Evolutionary conservation across 257 asterid species (phyloP).

Genomic region (Penstemon eatonii): DNA sequence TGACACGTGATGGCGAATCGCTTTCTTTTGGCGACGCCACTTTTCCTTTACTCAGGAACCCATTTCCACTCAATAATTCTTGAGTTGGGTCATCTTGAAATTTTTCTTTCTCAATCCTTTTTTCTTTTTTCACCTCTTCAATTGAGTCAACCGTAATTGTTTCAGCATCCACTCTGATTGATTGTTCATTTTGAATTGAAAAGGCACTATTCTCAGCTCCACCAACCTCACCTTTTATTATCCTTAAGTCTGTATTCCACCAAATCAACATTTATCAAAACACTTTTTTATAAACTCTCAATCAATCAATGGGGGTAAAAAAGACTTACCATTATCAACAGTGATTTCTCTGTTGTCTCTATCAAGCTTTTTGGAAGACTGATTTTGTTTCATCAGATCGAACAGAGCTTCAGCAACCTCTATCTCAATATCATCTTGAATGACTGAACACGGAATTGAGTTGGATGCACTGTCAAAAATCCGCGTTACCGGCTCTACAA

Average conservation of each 20-base stretch:
- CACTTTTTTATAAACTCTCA: neutral
- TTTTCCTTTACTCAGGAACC: constrained; percentile 39
- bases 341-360: constrained; percentile 30
- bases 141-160: constrained; percentile 34
- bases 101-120: constrained; percentile 41
- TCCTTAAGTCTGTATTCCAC: constrained; percentile 45
- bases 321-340: constrained; percentile 32
- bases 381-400: constrained; percentile 66
- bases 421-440: constrained; percentile 60
- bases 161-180: constrained; percentile 34
- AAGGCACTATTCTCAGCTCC: constrained; percentile 37
- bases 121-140: constrained; percentile 32
- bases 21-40: constrained; percentile 48
- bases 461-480: constrained; percentile 21
- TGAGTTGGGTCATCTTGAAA: constrained; percentile 37
- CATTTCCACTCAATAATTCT: constrained; percentile 38
- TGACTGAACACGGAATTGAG: constrained; percentile 32
- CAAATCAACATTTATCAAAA: constrained; percentile 37
- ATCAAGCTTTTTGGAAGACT: constrained; percentile 33
- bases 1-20: constrained; percentile 49
- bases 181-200: constrained; percentile 36
- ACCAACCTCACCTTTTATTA: constrained; percentile 39
- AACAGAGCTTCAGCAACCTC: constrained; percentile 79
- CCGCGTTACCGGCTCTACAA: constrained; percentile 34
- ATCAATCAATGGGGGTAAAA: neutral